Evolutionary conservation across 1,284 basidiomycete genomes (phyloP), one percentile per base, ranked within the genome.

Genomic region (Cryptococcus sp.): DNA sequence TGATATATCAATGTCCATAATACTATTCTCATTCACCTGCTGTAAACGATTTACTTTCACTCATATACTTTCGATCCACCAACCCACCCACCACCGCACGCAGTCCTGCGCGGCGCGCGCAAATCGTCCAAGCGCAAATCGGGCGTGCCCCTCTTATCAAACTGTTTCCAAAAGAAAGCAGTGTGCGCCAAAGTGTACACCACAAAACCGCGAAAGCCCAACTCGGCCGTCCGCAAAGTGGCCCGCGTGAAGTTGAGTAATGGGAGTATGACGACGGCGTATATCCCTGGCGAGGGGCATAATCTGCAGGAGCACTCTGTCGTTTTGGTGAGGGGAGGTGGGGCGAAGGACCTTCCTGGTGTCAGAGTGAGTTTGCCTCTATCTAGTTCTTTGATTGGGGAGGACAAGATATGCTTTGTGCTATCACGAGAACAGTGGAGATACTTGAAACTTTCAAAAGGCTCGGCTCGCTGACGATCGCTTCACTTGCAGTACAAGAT

Each of bases 291-390:
- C 66, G 96, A 99, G 74, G 96, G 96, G 1, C 95, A 99, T 78
- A 98, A 97, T 76, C 79, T 99, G 71, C 96, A 99, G 81, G 96
- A 99, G 77, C 96, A 99, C 75, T 89, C 88, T 75, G 96, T 99
- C 2, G 94, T 99, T 4, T 80, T 98, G 46, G 86, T 99, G 20
- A 83, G 94, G 71, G 96, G 96, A 15, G 96, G 96, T 8, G 86
- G 93, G 80, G 89, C 93, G 3, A 94, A 98, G 82, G 96, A 99
- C 87, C 84, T 98, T 75, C 94, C 94, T 40, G 93, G 94, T 85
- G 89, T 96, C 38, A 86, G 89, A 46, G 93, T 95, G 74, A 61
- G 90, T 53, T 19, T 42, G 13, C 4, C 31, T 13, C 10, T 3
- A 46, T 50, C 35, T 31, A 38, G 23, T 8, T 17, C 53, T 35